Evolutionary conservation across 1,284 basidiomycete genomes (phyloP).

Genomic region (Microbotryum lychnidis-dioicae): DNA sequence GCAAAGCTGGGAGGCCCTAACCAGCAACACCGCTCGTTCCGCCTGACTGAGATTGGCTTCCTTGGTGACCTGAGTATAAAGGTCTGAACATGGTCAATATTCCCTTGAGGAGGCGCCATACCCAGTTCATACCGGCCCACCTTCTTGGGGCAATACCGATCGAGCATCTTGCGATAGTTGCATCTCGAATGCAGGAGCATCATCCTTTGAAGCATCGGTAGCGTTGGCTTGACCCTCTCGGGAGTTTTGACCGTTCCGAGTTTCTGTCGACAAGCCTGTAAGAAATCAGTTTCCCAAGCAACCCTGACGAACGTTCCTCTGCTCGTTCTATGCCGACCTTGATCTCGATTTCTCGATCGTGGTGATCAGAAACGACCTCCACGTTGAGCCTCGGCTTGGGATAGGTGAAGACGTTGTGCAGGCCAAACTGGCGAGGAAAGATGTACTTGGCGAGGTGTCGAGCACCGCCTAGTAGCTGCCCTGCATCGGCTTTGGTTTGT

Average conservation of each 20-base stretch:
- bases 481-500: conserved; percentile 34
- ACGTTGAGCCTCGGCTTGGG: conserved; percentile 25
- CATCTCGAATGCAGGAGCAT: conserved; percentile 62
- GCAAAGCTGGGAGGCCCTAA: neutral
- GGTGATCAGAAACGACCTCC: conserved; percentile 49
- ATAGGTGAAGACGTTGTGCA: conserved; percentile 53
- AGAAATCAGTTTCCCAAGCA: neutral
- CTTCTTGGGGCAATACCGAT: conserved; percentile 64
- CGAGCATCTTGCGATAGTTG: conserved; percentile 58
- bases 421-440: conserved; percentile 66
- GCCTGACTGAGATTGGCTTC: neutral
- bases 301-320: conserved; percentile 2
- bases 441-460: conserved; percentile 70
- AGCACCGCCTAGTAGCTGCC: conserved; percentile 48
- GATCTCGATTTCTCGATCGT: conserved; percentile 62
- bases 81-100: neutral
- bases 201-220: conserved; percentile 55
- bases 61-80: neutral
- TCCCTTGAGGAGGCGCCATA: rapidly evolving
- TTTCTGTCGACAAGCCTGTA: neutral
- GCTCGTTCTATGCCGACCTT: conserved; percentile 45
- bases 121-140: conserved; percentile 39
- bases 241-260: conserved; percentile 54
- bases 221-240: conserved; percentile 53
- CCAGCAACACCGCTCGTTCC: conserved; percentile 2